phyloP scores from a whole-genome alignment of 2,329 filamentous ascomycete species.

The Aspergillus sp. region DNA sequence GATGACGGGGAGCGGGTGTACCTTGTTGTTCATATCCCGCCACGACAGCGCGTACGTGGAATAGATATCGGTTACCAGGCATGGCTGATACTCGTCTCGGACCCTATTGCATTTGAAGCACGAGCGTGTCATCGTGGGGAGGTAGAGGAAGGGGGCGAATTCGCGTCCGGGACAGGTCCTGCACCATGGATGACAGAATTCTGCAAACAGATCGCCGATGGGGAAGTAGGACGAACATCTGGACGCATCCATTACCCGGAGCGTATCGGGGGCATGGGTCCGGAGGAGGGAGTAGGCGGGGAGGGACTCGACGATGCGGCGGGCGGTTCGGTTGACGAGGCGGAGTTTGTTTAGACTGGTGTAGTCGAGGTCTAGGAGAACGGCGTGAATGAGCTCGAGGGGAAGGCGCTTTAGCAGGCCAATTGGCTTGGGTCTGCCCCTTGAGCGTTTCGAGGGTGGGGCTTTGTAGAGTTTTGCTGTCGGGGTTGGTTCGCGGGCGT shows the following conservation, averaged over 20 bases:
- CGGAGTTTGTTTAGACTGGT: background rate
- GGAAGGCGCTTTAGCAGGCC: background rate
- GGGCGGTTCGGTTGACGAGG: background rate
- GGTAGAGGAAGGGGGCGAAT: constrained; percentile 20
- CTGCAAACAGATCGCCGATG: constrained; percentile 10
- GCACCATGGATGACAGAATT: constrained; percentile 17
- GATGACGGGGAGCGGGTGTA: constrained; percentile 7
- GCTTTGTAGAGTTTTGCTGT: constrained; percentile 6
- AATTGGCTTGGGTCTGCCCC: background rate
- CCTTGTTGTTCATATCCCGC: background rate
- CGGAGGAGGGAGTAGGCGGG: background rate
- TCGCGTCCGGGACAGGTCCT: constrained; percentile 9
- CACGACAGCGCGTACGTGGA: constrained; percentile 3
- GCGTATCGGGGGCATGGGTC: background rate
- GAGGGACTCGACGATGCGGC: background rate
- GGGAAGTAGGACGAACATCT: background rate
- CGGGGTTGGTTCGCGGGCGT: background rate
- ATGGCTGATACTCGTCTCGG: constrained; percentile 5
- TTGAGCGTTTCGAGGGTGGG: background rate
- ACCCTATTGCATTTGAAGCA: constrained; percentile 17
- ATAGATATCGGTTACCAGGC: background rate
- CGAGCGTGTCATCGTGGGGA: constrained; percentile 11
- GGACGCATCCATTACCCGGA: background rate
- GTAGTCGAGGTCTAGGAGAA: background rate
- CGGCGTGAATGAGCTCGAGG: background rate